Evolutionary conservation across 2,329 filamentous ascomycete species (phyloP).

Genomic region (Akanthomyces muscarius): DNA sequence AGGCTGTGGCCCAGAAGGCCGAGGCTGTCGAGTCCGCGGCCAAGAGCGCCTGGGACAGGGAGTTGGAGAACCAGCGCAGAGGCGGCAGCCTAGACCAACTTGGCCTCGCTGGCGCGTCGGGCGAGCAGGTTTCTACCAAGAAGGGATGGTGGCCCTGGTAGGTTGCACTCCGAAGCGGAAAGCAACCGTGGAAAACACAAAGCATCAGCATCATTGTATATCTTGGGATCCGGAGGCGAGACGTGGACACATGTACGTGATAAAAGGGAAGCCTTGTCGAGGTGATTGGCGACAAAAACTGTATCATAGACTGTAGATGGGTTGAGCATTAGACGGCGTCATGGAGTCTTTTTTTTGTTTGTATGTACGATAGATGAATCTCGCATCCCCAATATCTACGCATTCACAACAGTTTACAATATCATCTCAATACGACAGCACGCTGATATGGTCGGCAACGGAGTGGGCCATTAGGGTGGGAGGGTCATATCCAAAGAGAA

Average conservation of each 20-base stretch:
- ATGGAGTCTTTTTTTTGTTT: slow-evolving; percentile 16
- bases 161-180: neutral
- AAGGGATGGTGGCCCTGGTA: slow-evolving; percentile 48
- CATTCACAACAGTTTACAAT: slow-evolving; percentile 1
- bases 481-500: neutral
- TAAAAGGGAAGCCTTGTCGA: slow-evolving; percentile 19
- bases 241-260: neutral
- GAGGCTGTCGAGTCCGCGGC: slow-evolving; percentile 35
- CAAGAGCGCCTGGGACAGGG: slow-evolving; percentile 43
- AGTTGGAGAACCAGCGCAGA: slow-evolving; percentile 47
- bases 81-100: slow-evolving; percentile 51
- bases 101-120: slow-evolving; percentile 34
- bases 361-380: slow-evolving; percentile 15
- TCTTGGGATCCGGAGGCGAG: neutral
- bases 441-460: neutral
- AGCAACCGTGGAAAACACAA: slow-evolving; percentile 6
- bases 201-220: slow-evolving; percentile 15
- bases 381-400: slow-evolving; percentile 15
- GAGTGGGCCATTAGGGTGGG: neutral
- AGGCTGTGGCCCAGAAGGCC: slow-evolving; percentile 19
- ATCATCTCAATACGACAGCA: neutral
- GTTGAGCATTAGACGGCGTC: slow-evolving; percentile 22
- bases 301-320: slow-evolving; percentile 39
- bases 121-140: slow-evolving; percentile 33
- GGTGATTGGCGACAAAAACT: slow-evolving; percentile 29